Percentiles rank a stretch among this genome's conserved stretches.
Conservation (phyloP, 1,284 basidiomycete genomes). For the Xanthoconium separans region DNA sequence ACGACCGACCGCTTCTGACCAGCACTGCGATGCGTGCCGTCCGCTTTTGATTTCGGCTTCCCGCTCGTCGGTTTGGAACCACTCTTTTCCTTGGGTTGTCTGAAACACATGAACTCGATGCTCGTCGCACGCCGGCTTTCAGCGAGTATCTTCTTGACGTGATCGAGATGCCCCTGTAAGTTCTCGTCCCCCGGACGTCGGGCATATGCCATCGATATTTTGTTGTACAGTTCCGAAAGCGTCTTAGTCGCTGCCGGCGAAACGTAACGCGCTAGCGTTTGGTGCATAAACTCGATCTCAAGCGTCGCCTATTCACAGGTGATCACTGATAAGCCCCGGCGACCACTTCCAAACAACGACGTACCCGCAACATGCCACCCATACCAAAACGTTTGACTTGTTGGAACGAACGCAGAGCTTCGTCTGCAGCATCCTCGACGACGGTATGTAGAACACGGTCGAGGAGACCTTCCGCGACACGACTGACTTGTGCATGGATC, state of each 20-base stretch:
- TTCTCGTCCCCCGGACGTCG: constrained; percentile 79
- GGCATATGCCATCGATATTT: constrained; percentile 89
- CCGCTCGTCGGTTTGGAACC: constrained; percentile 12
- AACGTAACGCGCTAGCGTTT: constrained; percentile 88
- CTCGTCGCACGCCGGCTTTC: constrained; percentile 89
- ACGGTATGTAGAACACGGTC: constrained; percentile 81
- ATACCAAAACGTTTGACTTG: constrained; percentile 90
- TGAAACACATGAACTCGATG: constrained; percentile 93
- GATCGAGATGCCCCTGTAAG: constrained; percentile 84
- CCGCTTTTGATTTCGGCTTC: constrained; percentile 23
- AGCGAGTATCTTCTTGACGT: constrained; percentile 86
- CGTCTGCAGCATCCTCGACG: constrained; percentile 80
- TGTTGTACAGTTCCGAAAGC: constrained; percentile 90
- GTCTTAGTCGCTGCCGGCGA: constrained; percentile 77
- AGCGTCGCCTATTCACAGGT: constrained; percentile 77
- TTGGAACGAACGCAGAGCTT: constrained; percentile 82
- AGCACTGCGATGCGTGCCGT: constrained; percentile 17
- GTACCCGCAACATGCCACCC: constrained; percentile 95
- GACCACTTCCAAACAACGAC: background rate
- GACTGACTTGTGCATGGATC: constrained; percentile 88
- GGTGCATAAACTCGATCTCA: constrained; percentile 99
- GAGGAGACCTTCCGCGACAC: constrained; percentile 76
- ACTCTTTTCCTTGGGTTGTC: constrained; percentile 54
- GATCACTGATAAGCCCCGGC: background rate
- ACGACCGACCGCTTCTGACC: constrained; percentile 22